Conservation (phyloP, 192 early-diverging fungal genomes). For the Coemansia sp. region DNA sequence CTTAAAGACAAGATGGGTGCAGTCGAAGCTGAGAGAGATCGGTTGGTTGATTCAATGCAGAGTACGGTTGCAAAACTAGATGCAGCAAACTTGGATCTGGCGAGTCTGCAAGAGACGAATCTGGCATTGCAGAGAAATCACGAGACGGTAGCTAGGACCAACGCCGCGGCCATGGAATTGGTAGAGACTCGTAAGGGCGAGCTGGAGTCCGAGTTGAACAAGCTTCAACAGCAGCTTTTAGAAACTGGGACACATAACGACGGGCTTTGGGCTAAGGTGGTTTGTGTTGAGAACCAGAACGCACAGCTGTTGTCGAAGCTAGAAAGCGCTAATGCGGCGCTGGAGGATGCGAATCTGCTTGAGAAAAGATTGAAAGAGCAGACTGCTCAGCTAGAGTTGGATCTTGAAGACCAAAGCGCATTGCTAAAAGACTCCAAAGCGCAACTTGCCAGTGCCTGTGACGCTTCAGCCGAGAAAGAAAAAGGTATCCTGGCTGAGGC, state of each 20-base stretch:
- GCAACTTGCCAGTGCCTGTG: not conserved
- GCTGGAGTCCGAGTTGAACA: not conserved
- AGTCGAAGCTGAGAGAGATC: conserved; percentile 10
- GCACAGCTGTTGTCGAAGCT: not conserved
- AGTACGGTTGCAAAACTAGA: not conserved
- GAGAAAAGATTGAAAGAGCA: not conserved
- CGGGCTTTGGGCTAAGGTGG: not conserved
- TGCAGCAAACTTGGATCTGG: not conserved
- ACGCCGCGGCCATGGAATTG: not conserved
- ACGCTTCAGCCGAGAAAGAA: not conserved
- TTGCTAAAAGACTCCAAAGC: not conserved
- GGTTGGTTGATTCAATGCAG: not conserved
- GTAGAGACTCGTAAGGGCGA: not conserved
- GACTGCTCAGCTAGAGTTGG: not conserved
- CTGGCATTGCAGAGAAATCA: not conserved
- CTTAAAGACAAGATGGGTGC: not conserved
- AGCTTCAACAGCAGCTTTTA: conserved; percentile 6
- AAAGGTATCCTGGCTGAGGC: not conserved
- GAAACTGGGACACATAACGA: not conserved
- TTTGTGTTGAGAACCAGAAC: not conserved
- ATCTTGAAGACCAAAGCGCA: not conserved
- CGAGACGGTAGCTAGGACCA: not conserved
- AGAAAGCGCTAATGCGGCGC: not conserved
- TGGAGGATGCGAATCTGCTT: not conserved
- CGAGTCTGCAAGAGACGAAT: not conserved